Conservation (phyloP, 352 stramenopile species). For the Phytophthora capsici region DNA sequence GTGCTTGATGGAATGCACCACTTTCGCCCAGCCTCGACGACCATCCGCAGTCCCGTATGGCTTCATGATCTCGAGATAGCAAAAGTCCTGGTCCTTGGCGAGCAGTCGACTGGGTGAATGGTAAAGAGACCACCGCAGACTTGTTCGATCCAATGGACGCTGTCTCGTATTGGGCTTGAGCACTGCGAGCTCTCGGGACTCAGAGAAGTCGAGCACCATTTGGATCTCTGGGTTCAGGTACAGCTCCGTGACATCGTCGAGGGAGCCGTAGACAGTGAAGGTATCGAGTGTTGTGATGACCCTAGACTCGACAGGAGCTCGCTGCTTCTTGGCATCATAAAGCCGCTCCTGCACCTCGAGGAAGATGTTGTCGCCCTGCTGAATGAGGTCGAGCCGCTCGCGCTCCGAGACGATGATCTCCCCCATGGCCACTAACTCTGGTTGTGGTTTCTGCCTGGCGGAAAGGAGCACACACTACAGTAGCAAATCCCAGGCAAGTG, state of each 20-base stretch:
- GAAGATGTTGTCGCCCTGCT: slow-evolving; percentile 52
- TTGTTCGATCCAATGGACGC: slow-evolving; percentile 58
- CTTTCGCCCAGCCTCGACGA: slow-evolving; percentile 73
- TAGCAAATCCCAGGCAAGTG: slow-evolving; percentile 28
- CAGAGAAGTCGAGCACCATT: slow-evolving; percentile 79
- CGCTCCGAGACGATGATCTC: slow-evolving; percentile 40
- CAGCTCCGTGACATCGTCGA: slow-evolving; percentile 73
- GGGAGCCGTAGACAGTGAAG: slow-evolving; percentile 61
- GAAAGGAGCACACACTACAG: background rate
- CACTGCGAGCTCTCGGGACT: slow-evolving; percentile 59
- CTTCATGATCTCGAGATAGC: slow-evolving; percentile 79
- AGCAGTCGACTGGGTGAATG: slow-evolving; percentile 61
- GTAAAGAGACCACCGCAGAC: slow-evolving; percentile 75
- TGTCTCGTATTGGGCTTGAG: slow-evolving; percentile 46
- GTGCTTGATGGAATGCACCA: slow-evolving; percentile 75
- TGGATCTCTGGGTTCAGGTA: slow-evolving; percentile 71
- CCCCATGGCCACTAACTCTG: slow-evolving; percentile 18
- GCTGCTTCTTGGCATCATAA: slow-evolving; percentile 33
- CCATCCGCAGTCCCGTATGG: slow-evolving; percentile 58
- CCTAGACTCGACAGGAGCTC: slow-evolving; percentile 19
- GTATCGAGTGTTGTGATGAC: slow-evolving; percentile 60
- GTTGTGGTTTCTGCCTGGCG: slow-evolving; percentile 5
- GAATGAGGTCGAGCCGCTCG: slow-evolving; percentile 51
- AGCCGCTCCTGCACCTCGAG: slow-evolving; percentile 48
- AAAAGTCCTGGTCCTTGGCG: slow-evolving; percentile 75